Base-by-base conservation (phyloP, 1,284 basidiomycete species). In the Cutaneotrichosporon arboriforme region DNA sequence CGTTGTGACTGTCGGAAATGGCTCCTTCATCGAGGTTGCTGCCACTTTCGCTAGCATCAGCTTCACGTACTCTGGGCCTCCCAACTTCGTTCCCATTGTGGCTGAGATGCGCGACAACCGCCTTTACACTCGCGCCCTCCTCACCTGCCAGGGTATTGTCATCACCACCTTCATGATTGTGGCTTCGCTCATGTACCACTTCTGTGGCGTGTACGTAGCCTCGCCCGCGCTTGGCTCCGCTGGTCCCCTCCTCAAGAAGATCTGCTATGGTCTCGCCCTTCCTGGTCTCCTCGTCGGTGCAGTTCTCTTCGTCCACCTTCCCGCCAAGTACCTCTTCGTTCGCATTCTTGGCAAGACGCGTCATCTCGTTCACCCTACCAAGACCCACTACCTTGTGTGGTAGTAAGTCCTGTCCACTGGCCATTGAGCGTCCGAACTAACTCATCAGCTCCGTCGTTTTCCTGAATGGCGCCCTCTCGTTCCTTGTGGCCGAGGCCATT, bases 351-450 rank as follows among this genome's bases (percentile, higher is more conserved):
- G 43, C 13, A 75, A 77, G 53, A 77, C 80, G 7, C 67, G 68
- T 12, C 83, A 85, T 63, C 63, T 85, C 51, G 78, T 82, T 57
- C 75, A 74, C 12, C 80, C 83, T 55, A 83, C 82, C 0, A 4
- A 76, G 9, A 71, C 78, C 4, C 83, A 84, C 41, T 84, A 82
- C 81, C 58, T 68, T 15, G 71, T 76, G 3, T 85, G 84, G 83
- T 69, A 18, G 76, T 79, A 21, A 70, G 76, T 2, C 8, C 4
- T 5, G 17, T 42, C 17, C 5, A 37, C n/a, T n/a, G n/a, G n/a
- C n/a, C n/a, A n/a, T n/a, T n/a, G n/a, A n/a, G n/a, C n/a, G n/a
- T n/a, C 15, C 8, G 8, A 13, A 17, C 15, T n/a, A n/a, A 8
- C 4, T 23, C 38, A 39, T 13, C 17, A 48, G 46, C 20, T 34